phyloP scores from a whole-genome alignment of 2,329 filamentous ascomycete species.

The Claviceps sp. region DNA sequence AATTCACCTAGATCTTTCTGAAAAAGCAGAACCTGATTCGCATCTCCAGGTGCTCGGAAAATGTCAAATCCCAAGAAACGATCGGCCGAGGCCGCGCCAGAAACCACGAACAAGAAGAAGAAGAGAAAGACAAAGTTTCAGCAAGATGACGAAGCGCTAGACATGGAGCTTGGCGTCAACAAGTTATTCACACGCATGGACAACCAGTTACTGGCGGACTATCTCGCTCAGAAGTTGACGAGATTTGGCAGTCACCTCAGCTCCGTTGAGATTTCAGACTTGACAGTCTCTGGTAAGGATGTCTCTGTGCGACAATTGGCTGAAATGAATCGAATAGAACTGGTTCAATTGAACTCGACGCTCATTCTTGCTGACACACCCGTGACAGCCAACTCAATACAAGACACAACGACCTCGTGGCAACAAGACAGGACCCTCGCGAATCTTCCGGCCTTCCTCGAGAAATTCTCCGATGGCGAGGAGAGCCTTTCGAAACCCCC shows the following conservation, averaged over 20 bases:
- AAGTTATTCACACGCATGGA: constrained; percentile 73
- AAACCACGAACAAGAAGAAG: constrained; percentile 32
- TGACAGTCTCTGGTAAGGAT: constrained; percentile 59
- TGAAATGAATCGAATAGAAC: too few relatives aligned
- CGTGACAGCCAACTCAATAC: constrained; percentile 54
- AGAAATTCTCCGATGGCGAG: constrained; percentile 45
- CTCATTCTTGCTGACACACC: constrained; percentile 3
- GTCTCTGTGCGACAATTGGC: background rate
- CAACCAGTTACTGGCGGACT: constrained; percentile 67
- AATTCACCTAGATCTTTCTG: background rate
- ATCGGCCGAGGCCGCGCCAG: constrained; percentile 33
- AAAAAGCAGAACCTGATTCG: constrained; percentile 6
- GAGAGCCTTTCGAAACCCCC: constrained; percentile 50
- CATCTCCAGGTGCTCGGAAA: too few relatives aligned
- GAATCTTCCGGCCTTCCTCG: constrained; percentile 68
- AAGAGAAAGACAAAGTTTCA: constrained; percentile 40
- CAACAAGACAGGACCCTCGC: constrained; percentile 51
- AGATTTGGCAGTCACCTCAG: constrained; percentile 73
- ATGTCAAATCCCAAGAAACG: constrained; percentile 40
- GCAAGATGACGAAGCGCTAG: constrained; percentile 43
- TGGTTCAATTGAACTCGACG: background rate
- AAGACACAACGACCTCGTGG: constrained; percentile 70
- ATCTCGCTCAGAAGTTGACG: constrained; percentile 66
- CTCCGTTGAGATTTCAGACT: constrained; percentile 69
- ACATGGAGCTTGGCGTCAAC: constrained; percentile 65